Evolutionary conservation across 2,329 filamentous ascomycete genomes (phyloP).

Genomic region (Biscogniauxia marginata): DNA sequence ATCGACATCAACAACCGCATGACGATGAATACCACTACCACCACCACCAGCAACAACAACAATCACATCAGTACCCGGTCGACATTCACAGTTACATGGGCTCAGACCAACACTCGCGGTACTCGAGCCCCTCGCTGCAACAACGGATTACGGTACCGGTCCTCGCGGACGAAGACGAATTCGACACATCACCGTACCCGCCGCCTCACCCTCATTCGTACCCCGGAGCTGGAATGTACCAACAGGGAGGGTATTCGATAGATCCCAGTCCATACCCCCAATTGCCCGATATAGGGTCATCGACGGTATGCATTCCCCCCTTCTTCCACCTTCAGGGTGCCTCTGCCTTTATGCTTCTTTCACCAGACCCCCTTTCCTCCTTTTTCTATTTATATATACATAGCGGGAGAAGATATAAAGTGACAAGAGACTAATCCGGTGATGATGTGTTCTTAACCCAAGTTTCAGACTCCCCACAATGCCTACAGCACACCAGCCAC

Average conservation of each 20-base stretch:
- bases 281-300: slow-evolving; percentile 25
- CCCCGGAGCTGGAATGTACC: slow-evolving; percentile 19
- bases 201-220: slow-evolving; percentile 18
- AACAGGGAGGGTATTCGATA: slow-evolving; percentile 20
- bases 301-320: slow-evolving; percentile 21
- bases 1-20: slow-evolving; percentile 18
- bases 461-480: slow-evolving; percentile 31
- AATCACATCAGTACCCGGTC: slow-evolving; percentile 21
- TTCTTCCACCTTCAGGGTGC: no score
- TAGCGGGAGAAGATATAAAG: background rate
- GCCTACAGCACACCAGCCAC: slow-evolving; percentile 51
- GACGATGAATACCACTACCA: slow-evolving; percentile 5
- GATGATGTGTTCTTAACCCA: background rate
- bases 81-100: slow-evolving; percentile 31
- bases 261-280: slow-evolving; percentile 29
- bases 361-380: background rate
- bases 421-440: background rate
- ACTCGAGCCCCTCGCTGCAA: slow-evolving; percentile 39
- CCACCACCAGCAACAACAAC: slow-evolving; percentile 18
- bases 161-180: background rate
- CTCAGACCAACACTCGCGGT: slow-evolving; percentile 38
- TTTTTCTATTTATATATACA: background rate
- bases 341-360: slow-evolving; percentile 4
- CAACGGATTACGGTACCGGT: slow-evolving; percentile 20
- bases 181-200: slow-evolving; percentile 5